A percentile compares a stretch with the other conserved stretches of the same genome.
Evolutionary conservation across 2,329 filamentous ascomycete genomes (phyloP).

Genomic region (Cytospora mali): DNA sequence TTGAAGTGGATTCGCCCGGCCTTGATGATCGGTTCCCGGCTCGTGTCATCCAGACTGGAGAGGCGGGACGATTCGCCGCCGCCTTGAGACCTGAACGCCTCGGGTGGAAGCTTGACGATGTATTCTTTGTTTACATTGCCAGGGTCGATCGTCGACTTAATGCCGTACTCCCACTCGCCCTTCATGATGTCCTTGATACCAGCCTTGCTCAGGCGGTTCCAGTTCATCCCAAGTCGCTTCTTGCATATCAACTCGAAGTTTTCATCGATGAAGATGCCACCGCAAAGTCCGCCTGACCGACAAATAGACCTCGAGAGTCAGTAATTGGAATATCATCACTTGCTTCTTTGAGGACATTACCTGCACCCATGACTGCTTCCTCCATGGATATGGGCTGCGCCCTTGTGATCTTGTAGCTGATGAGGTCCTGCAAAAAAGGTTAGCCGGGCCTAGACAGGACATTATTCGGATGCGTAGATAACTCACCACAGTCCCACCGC

Average conservation of each 20-base stretch:
- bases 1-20: constrained; percentile 12
- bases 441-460: neutral
- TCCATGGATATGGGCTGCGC: constrained; percentile 3
- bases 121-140: neutral
- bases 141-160: neutral
- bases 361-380: constrained; percentile 8
- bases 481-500: constrained; percentile 34
- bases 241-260: neutral
- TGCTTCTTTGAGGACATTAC: neutral
- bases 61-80: too few relatives aligned
- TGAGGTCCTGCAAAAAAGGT: constrained; percentile 25
- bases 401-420: constrained; percentile 28
- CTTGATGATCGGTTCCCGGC: constrained; percentile 11
- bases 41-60: neutral
- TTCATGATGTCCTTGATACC: constrained; percentile 10
- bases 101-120: neutral
- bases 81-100: neutral
- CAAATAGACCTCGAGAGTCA: neutral
- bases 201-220: neutral
- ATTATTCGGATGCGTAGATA: neutral
- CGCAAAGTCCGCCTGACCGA: constrained; percentile 16
- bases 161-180: constrained; percentile 6
- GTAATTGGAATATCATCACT: neutral
- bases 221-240: neutral
- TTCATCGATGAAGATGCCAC: constrained; percentile 12